phyloP scores from a whole-genome alignment of 163 green algal genomes.

The Chlorella variabilis region DNA sequence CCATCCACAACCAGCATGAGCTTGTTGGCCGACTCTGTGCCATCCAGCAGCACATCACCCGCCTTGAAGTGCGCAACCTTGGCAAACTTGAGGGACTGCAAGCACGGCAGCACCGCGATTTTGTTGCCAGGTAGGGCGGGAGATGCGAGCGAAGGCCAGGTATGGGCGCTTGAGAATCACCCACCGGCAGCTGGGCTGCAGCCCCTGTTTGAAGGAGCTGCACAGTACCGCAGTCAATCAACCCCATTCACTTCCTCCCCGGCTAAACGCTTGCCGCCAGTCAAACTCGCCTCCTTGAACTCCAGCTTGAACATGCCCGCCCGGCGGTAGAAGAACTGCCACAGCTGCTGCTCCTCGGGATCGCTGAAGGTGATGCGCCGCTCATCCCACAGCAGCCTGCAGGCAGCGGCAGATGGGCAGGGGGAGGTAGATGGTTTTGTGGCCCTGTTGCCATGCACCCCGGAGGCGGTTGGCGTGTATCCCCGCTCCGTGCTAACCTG shows the following conservation, averaged over 20 bases:
- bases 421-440: too few relatives aligned
- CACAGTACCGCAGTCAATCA: not conserved
- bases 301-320: not conserved
- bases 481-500: too few relatives aligned
- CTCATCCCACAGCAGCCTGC: constrained; percentile 1
- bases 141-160: not conserved
- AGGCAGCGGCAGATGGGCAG: not conserved
- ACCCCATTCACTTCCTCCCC: too few relatives aligned
- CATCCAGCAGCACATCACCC: not conserved
- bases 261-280: too few relatives aligned
- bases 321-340: constrained; percentile 26
- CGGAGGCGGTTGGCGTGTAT: too few relatives aligned
- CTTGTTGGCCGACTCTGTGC: not conserved
- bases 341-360: not conserved
- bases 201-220: not conserved
- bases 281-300: not conserved
- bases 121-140: not conserved
- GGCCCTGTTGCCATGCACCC: too few relatives aligned
- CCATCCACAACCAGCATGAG: constrained; percentile 20
- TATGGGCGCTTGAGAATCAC: too few relatives aligned
- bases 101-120: not conserved
- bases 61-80: not conserved
- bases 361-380: not conserved
- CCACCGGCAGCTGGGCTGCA: not conserved
- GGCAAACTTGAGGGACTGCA: not conserved